These are phyloP conservation scores for Adansonia gregorii DNA, from an alignment of 441 rosid species.

Conservation along the genomic window DNA sequence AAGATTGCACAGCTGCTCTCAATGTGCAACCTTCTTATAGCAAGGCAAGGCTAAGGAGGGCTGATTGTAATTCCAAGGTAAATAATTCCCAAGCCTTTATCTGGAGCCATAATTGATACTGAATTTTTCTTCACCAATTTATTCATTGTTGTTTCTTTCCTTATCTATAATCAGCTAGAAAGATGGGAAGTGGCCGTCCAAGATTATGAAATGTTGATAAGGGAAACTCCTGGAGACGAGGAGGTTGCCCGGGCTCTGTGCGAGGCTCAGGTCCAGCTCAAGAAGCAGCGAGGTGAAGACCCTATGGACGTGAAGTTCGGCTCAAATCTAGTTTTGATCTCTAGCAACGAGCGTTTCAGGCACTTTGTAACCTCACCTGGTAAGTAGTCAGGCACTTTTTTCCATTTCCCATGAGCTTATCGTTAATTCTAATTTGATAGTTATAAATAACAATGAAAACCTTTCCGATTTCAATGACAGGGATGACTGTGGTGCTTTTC, in stretches of 20 bases:
- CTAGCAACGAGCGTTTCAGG: conserved; percentile 51
- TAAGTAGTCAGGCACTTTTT: conserved; percentile 19
- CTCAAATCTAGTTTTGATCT: conserved; percentile 52
- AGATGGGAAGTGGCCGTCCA: conserved; percentile 74
- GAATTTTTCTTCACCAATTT: background rate
- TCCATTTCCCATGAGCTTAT: background rate
- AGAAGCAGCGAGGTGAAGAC: conserved; percentile 50
- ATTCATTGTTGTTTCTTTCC: background rate
- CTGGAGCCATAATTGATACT: background rate
- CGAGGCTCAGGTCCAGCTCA: conserved; percentile 57
- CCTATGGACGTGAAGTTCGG: conserved; percentile 47
- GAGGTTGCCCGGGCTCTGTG: conserved; percentile 64
- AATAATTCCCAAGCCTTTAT: background rate
- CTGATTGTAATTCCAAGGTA: conserved; percentile 76
- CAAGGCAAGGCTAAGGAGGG: conserved; percentile 81
- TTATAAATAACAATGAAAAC: background rate
- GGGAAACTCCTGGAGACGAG: conserved; percentile 67
- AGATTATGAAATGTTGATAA: conserved; percentile 73
- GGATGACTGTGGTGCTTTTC: conserved; percentile 55
- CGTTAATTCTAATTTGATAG: background rate
- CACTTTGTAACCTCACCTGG: conserved; percentile 54
- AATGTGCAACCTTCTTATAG: conserved; percentile 62
- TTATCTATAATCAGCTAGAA: conserved; percentile 49
- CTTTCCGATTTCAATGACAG: conserved; percentile 30
- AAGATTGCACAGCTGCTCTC: conserved; percentile 79